A percentile compares a stretch with the other conserved stretches of the same genome.
These are phyloP conservation scores for Gracilaria gracilis DNA, from an alignment of 23 red algal genomes.

Conservation along the genomic window DNA sequence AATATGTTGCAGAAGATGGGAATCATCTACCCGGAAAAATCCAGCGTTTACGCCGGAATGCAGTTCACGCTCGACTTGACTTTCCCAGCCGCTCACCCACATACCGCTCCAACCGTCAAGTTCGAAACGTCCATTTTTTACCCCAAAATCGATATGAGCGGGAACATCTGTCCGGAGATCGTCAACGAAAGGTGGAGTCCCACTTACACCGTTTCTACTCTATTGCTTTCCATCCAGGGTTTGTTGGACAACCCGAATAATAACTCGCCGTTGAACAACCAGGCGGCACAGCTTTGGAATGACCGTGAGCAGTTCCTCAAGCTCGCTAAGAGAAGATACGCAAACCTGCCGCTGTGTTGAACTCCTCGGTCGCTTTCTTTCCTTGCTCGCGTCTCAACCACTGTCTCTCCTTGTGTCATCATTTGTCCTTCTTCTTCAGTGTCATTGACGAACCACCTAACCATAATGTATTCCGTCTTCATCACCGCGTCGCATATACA, in stretches of 20 bases:
- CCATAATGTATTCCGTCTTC: not conserved
- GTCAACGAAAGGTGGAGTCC: constrained; percentile 97
- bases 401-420: too few species aligned
- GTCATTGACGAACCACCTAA: too few species aligned
- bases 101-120: constrained; percentile 90
- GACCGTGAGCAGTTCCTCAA: constrained; percentile 64
- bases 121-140: constrained; percentile 98
- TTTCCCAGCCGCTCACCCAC: constrained; percentile 92
- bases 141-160: constrained; percentile 93
- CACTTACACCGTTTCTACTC: constrained; percentile 93
- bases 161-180: constrained; percentile 93
- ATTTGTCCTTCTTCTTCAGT: too few species aligned
- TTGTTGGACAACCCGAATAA: constrained; percentile 95
- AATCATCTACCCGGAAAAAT: too few species aligned
- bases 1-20: too few species aligned
- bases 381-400: too few species aligned
- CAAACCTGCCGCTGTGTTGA: constrained; percentile 31
- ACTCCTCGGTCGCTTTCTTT: not conserved
- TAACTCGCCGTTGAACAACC: constrained; percentile 81
- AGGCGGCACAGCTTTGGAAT: constrained; percentile 95
- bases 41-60: too few species aligned
- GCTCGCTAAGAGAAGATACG: constrained; percentile 65
- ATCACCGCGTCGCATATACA: not conserved
- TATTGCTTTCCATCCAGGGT: constrained; percentile 91
- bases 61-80: too few species aligned